Evolutionary conservation across 1,284 basidiomycete species (phyloP).

Genomic region (Dichomitus squalens): DNA sequence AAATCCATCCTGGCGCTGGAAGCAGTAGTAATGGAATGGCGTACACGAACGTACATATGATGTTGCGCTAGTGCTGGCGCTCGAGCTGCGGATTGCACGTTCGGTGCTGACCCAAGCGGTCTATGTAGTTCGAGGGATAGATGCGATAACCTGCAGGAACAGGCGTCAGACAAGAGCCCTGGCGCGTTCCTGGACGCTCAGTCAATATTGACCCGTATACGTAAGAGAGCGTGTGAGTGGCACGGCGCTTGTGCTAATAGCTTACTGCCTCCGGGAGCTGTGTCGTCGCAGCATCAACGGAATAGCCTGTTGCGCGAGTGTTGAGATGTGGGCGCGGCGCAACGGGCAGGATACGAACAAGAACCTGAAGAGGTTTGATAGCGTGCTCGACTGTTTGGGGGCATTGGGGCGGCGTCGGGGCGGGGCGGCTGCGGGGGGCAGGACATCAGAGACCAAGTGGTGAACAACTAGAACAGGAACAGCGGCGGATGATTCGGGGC

Average conservation of each 20-base stretch:
- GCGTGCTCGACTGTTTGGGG: neutral
- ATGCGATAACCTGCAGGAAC: neutral
- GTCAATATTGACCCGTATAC: no score
- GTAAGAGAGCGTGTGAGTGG: neutral
- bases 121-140: neutral
- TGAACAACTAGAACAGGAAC: neutral
- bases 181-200: constrained; percentile 2
- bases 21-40: neutral
- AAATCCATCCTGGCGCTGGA: neutral
- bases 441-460: neutral
- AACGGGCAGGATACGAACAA: neutral
- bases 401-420: neutral
- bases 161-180: neutral
- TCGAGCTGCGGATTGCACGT: neutral
- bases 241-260: neutral
- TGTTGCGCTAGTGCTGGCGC: no score
- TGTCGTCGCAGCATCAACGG: neutral
- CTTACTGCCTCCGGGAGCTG: neutral
- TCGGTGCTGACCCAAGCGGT: neutral
- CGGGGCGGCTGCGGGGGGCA: neutral
- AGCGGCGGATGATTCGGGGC: neutral
- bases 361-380: neutral
- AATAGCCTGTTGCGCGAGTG: neutral
- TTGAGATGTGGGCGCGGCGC: constrained; percentile 5
- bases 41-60: no score